phyloP scores from a whole-genome alignment of 176 grass and related monocot genomes.

The Triticum turgidum region DNA sequence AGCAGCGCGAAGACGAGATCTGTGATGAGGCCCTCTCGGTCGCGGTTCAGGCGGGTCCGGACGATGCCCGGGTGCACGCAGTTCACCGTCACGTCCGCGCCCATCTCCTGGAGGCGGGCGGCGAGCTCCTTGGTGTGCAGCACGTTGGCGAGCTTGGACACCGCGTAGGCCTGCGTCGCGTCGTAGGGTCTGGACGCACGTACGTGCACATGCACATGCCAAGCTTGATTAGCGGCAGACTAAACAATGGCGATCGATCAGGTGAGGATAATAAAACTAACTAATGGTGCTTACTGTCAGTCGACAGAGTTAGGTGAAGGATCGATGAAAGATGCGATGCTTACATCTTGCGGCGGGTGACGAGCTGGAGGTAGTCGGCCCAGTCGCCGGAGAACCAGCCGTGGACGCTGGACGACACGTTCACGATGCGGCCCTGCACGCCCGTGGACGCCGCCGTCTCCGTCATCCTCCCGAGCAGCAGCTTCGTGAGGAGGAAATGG shows the following conservation, averaged over 20 bases:
- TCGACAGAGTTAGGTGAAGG: background rate
- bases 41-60: conserved; percentile 85
- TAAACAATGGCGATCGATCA: background rate
- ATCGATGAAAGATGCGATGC: background rate
- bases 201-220: background rate
- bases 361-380: conserved; percentile 66
- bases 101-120: conserved; percentile 60
- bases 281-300: background rate
- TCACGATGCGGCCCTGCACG: conserved; percentile 78
- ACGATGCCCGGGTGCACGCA: conserved; percentile 97
- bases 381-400: conserved; percentile 94
- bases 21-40: conserved; percentile 82
- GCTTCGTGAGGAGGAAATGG: conserved; percentile 80
- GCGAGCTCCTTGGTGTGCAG: conserved; percentile 79
- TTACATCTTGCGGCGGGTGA: conserved; percentile 81
- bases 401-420: conserved; percentile 94
- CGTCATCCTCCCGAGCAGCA: conserved; percentile 60
- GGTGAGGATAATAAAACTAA: background rate
- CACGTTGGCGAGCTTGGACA: conserved; percentile 86
- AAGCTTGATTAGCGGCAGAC: background rate
- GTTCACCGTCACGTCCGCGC: conserved; percentile 79
- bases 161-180: conserved; percentile 87
- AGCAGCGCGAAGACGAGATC: conserved; percentile 90
- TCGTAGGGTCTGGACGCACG: conserved; percentile 60
- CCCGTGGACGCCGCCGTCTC: conserved; percentile 67